Percentiles rank a stretch among this genome's conserved stretches.
phyloP scores from a whole-genome alignment of 1,139 yeast genomes.

The Magnusiomyces suaveolens region DNA sequence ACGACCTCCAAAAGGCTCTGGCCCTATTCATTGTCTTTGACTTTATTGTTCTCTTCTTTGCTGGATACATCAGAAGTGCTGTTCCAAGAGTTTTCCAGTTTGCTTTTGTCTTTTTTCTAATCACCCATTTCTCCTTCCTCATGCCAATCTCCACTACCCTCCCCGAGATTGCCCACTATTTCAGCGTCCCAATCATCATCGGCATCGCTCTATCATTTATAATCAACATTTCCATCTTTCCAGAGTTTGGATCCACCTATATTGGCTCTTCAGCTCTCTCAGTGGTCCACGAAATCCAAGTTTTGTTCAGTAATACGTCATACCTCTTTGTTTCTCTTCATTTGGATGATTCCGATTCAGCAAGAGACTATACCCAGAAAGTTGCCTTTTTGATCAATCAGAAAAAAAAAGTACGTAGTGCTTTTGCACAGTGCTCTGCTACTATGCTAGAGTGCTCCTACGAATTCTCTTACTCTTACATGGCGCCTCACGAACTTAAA shows the following conservation, averaged over 20 bases:
- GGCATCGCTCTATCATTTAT: conserved; percentile 38
- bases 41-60: conserved; percentile 38
- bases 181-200: conserved; percentile 37
- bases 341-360: conserved; percentile 1
- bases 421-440: conserved; percentile 32
- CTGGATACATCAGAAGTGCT: conserved; percentile 42
- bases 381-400: conserved; percentile 17
- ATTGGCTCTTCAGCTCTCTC: conserved; percentile 38
- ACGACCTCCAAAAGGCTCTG: conserved; percentile 31
- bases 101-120: conserved; percentile 39
- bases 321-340: conserved; percentile 32
- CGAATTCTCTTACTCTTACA: conserved; percentile 40
- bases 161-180: conserved; percentile 31
- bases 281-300: conserved; percentile 35
- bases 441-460: conserved; percentile 40
- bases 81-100: conserved; percentile 39
- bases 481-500: conserved; percentile 38
- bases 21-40: conserved; percentile 40
- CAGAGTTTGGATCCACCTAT: conserved; percentile 44
- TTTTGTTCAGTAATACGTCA: conserved; percentile 34
- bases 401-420: conserved; percentile 26
- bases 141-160: conserved; percentile 29
- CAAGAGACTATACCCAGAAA: conserved; percentile 6
- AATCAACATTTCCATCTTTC: conserved; percentile 38
- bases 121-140: conserved; percentile 41